These are phyloP conservation scores for Xerocomellus intermedius DNA, from an alignment of 768 basidiomycete genomes.

Conservation along the genomic window DNA sequence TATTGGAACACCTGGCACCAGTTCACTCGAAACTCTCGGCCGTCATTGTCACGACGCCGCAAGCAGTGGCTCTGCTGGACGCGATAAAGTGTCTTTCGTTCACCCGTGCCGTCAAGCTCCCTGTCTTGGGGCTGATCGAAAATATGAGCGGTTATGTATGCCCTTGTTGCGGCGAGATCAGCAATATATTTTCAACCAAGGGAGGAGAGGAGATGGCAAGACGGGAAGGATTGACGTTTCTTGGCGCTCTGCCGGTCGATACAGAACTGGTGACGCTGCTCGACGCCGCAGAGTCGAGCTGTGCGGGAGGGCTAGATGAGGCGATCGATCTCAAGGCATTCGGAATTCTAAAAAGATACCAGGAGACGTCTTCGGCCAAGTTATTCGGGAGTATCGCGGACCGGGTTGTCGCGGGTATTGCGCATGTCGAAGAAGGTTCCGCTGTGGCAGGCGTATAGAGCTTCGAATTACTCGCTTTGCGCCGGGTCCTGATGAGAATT, in stretches of 20 bases:
- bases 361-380: conserved; percentile 63
- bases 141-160: conserved; percentile 99
- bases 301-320: conserved; percentile 17
- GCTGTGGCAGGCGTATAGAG: not conserved
- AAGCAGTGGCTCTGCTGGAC: conserved; percentile 93
- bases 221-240: conserved; percentile 67
- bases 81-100: conserved; percentile 97
- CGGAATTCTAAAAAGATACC: conserved; percentile 59
- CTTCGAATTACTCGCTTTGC: not conserved
- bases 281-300: conserved; percentile 55
- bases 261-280: conserved; percentile 84
- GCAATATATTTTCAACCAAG: conserved; percentile 91
- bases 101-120: conserved; percentile 81
- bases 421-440: conserved; percentile 10
- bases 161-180: conserved; percentile 94
- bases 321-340: conserved; percentile 37
- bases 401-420: conserved; percentile 37
- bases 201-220: conserved; percentile 89
- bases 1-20: conserved; percentile 90
- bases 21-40: conserved; percentile 75
- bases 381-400: conserved; percentile 63
- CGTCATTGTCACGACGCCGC: conserved; percentile 94
- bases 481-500: not conserved
- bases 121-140: conserved; percentile 89
- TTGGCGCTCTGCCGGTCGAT: conserved; percentile 92